Base-by-base conservation (phyloP, 2,329 filamentous ascomycete genomes). In the Leptographium procerum region DNA sequence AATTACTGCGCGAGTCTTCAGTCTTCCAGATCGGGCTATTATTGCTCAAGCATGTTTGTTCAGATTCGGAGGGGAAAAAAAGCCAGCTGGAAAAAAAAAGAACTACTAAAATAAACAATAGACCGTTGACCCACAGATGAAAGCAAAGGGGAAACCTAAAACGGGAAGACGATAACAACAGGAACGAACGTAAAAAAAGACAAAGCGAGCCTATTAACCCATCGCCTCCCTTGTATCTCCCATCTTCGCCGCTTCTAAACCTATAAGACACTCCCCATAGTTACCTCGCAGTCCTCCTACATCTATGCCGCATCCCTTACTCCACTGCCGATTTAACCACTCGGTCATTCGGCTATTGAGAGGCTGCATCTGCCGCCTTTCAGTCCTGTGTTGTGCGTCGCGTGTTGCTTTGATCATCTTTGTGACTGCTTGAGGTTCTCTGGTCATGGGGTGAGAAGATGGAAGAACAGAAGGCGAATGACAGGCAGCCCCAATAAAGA, bases 81-180 rank as follows among this genome's bases (percentile, higher is more conserved):
- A 31, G n/a, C 22, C 43, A 50, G 45, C 22, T 28, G 47, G 16
- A 24, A 57, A 45, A 45, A 55, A 48, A 56, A 33, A 36, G 36
- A 48, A 24, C 8, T 22, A 52, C 26, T 52, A 36, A 57, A 50
- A 54, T 31, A 19, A 33, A 47, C 43, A 16, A 31, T 31, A 47
- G 53, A 56, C 55, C 55, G 31, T 56, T 34, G 29, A 50, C 55
- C 55, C 55, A 56, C 55, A 47, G 26, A 48, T 4, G 33, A 48
- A 48, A 48, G n/a, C n/a, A 14, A 48, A 29, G 54, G n/a, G 34
- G 24, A 56, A 33, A 48, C 7, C 55, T 29, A 50, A 56, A 53
- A 53, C 19, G 45, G 29, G 54, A 48, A 56, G 45, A 56, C 55
- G 45, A 45, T 36, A 29, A 55, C 28, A 48, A 45, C 40, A 33